Base-by-base conservation (phyloP, 495 filamentous ascomycete species). In the Aspergillus incahuasiensis region DNA sequence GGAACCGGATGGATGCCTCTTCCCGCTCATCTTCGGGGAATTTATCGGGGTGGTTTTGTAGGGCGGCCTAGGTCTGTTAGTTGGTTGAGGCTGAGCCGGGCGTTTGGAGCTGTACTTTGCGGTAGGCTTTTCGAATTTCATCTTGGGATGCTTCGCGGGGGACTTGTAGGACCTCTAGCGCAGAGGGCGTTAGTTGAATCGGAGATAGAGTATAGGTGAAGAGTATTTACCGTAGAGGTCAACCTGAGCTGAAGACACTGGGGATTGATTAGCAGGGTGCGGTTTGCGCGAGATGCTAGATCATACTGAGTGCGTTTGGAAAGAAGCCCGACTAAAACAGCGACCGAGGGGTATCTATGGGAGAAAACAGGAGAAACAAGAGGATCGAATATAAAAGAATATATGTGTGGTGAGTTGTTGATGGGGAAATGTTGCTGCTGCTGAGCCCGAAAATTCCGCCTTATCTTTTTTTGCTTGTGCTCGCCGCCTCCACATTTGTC, bases 81-180 rank as follows among this genome's bases (percentile, higher is more conserved):
- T 40, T 49, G 21, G 18, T 34, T 8, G 8, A n/a, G n/a, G 12
- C n/a, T 50, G 22, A 41, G 32, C 16, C 30, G 13, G 8, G 22
- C 5, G 19, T 24, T 48, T 52, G 16, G 54, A 7, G 44, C 64
- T 68, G 58, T 62, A 91, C 94, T 84, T 96, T 97, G 72, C 92
- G 89, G 72, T 97, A 98, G 39, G 94, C 95, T 70, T 97, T 96
- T 70, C 95, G 95, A 72, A 98, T 89, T 55, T 97, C 91, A 60
- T 86, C 81, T 64, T 89, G 88, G 65, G 74, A 84, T 38, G 92
- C 87, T 45, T 70, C 69, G 59, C 78, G 83, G 54, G 82, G 73
- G 59, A 97, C 75, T 40, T 84, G 87, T 45, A 98, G 83, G 68
- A 96, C 78, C 74, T 86, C 92, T 86, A 58, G 13, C 19, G 43